Evolutionary conservation across 352 stramenopile genomes (phyloP), one percentile per base, ranked within the genome.

Genomic region (Phytophthora ohioensis): DNA sequence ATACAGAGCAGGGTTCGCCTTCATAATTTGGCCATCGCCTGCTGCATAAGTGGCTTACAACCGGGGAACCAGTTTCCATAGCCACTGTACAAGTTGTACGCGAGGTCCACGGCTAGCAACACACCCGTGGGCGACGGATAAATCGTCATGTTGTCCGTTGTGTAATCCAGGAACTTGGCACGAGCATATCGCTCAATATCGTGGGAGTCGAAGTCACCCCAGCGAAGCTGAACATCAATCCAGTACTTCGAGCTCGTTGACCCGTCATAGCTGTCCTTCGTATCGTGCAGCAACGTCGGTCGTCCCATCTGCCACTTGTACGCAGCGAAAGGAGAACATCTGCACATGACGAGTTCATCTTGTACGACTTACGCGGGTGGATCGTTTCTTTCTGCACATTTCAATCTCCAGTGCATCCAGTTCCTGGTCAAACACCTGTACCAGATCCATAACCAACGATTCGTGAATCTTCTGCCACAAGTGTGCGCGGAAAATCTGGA

Each of bases 381-480:
- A 99, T 99, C 4, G 98, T 99, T 80, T 99, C 98, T 79, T 99
- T 99, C 79, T 99, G 98, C 13, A 99, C 98, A 75, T 98, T 99
- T 73, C 97, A 68, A 99, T 99, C 73, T 99, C 98, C 48, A 99
- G 75, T 30, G 98, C 94, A 84, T 99, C 98, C 17, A 99, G 84
- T 69, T 99, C 97, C 84, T 99, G 97, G 64, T 99, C 98, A 73
- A 99, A 99, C 7, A 99, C 97, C 82, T 99, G 97, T n/a, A 58
- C 67, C 31, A 77, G 84, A 79, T 99, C 97, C 97, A 99, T 99
- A 0, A 98, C 97, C 42, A 99, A 85, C 53, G 92, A 98, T 81
- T 99, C 98, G 80, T 99, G 98, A 73, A 99, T 99, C 81, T 99
- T 99, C 81, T 99, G 98, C 98, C 98, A 99, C 85, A 99, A 92